Evolutionary conservation across 2,329 filamentous ascomycete species (phyloP).

Genomic region (Neofusicoccum parvum): DNA sequence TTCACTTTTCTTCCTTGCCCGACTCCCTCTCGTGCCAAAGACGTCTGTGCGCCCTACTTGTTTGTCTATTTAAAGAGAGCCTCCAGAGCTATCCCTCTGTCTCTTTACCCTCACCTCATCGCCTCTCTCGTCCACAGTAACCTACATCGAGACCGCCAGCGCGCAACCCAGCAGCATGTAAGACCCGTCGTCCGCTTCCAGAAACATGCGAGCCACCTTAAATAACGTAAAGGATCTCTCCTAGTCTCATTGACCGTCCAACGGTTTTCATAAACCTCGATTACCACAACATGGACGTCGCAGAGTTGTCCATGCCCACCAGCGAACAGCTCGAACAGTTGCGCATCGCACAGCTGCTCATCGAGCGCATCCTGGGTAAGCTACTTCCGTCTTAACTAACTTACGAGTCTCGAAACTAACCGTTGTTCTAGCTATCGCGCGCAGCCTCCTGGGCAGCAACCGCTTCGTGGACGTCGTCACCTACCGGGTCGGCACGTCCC

Average conservation of each 20-base stretch:
- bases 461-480: constrained; percentile 8
- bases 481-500: not conserved
- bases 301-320: not conserved
- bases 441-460: constrained; percentile 5
- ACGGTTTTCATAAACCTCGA: not conserved
- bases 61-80: not conserved
- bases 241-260: no score
- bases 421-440: not conserved
- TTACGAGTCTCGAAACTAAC: not conserved
- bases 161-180: not conserved
- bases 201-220: not conserved
- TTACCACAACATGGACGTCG: constrained; percentile 1
- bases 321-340: not conserved
- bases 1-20: no score
- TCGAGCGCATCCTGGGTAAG: constrained; percentile 5
- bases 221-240: not conserved
- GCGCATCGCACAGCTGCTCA: not conserved
- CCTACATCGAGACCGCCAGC: no score
- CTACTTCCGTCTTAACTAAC: not conserved
- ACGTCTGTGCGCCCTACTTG: not conserved
- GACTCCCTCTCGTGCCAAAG: not conserved
- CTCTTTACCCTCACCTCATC: not conserved
- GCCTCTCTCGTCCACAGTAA: no score
- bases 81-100: no score
- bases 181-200: not conserved